These are phyloP conservation scores for Zymoseptoria crescenta DNA, from an alignment of 2,329 filamentous ascomycete species.

Conservation along the genomic window DNA sequence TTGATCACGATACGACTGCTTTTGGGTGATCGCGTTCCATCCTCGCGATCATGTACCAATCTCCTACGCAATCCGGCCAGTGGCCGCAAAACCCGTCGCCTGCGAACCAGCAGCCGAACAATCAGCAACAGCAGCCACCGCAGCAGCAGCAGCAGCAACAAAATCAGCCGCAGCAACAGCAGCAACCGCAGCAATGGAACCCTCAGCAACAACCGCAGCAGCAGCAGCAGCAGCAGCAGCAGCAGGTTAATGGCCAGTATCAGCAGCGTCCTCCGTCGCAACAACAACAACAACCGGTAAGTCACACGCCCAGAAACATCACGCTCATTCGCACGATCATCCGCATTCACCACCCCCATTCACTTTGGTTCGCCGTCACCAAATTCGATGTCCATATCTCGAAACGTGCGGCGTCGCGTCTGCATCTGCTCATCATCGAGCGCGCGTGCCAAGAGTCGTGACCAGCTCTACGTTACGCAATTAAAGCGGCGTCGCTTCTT, in stretches of 20 bases:
- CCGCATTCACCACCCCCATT: background rate
- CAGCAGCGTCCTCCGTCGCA: slow-evolving; percentile 19
- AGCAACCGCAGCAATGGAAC: slow-evolving; percentile 15
- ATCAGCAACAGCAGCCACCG: slow-evolving; percentile 11
- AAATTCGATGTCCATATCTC: background rate
- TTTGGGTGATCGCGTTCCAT: background rate
- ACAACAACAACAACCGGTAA: slow-evolving; percentile 22
- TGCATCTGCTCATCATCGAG: slow-evolving; percentile 1
- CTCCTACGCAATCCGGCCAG: slow-evolving; percentile 15
- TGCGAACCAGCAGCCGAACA: slow-evolving; percentile 14
- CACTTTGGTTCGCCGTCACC: background rate
- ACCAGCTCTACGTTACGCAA: slow-evolving; percentile 22
- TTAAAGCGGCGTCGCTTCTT: slow-evolving; percentile 12
- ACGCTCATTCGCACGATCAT: background rate
- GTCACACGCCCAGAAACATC: slow-evolving; percentile 9
- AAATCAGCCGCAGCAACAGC: slow-evolving; percentile 24
- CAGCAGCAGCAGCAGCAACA: slow-evolving; percentile 17
- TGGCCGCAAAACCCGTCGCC: slow-evolving; percentile 19
- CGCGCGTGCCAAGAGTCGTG: slow-evolving; percentile 20
- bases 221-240: slow-evolving; percentile 23
- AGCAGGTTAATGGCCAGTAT: slow-evolving; percentile 29
- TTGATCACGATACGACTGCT: background rate
- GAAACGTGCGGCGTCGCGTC: background rate
- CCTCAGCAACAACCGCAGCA: slow-evolving; percentile 10
- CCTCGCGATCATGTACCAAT: slow-evolving; percentile 13